These are phyloP conservation scores for Sextonia rubra DNA, from an alignment of 164 flowering plant genomes.

Conservation along the genomic window DNA sequence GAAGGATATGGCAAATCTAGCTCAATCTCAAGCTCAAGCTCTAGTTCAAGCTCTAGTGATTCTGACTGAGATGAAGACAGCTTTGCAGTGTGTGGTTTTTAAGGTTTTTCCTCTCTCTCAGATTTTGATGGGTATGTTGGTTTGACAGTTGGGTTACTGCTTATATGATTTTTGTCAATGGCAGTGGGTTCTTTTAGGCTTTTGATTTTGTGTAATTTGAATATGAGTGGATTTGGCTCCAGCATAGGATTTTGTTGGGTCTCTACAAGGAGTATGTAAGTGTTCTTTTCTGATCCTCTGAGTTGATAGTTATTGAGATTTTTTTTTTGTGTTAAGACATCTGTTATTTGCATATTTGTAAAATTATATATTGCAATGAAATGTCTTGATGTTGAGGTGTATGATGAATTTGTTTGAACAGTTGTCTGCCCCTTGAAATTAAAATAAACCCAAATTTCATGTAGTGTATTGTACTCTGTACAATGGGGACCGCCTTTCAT, in stretches of 20 bases:
- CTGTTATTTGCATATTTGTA: no score
- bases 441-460: no score
- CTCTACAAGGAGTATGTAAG: background rate
- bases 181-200: background rate
- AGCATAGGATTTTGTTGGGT: conserved; percentile 3
- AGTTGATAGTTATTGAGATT: no score
- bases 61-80: conserved; percentile 5
- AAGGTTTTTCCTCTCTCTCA: background rate
- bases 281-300: background rate
- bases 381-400: no score
- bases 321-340: no score
- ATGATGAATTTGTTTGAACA: no score
- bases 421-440: no score
- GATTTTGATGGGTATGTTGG: background rate
- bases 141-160: conserved; percentile 5
- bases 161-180: background rate
- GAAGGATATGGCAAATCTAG: conserved; percentile 19
- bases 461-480: no score
- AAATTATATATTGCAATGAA: no score
- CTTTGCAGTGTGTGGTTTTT: background rate
- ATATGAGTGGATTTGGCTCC: background rate
- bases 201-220: background rate
- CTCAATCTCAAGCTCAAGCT: conserved; percentile 29
- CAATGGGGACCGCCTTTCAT: no score
- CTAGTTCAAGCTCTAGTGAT: conserved; percentile 6